These are phyloP conservation scores for Phaseolus coccineus DNA, from an alignment of 331 rosid species.

Conservation along the genomic window DNA sequence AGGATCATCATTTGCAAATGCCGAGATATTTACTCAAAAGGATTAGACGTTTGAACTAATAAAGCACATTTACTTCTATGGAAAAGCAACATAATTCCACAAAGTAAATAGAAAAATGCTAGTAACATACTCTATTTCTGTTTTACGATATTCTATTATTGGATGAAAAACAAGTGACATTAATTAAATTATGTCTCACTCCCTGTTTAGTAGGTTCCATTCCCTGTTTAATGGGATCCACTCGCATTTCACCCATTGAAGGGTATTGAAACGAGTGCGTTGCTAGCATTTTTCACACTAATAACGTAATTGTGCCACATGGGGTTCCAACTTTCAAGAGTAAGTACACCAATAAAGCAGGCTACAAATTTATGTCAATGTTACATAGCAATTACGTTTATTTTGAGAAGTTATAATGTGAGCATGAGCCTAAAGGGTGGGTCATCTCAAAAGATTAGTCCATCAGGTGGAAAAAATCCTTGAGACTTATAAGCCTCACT, in stretches of 20 bases:
- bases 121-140: background rate
- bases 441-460: background rate
- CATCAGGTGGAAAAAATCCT: no score
- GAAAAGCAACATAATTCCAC: conserved; percentile 6
- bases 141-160: background rate
- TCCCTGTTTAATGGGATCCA: background rate
- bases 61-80: background rate
- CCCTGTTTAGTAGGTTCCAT: background rate
- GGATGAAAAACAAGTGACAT: background rate
- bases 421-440: background rate
- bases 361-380: background rate
- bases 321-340: conserved; percentile 7
- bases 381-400: conserved; percentile 22
- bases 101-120: background rate
- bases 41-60: background rate
- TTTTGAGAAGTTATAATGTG: background rate
- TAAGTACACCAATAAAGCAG: conserved; percentile 12
- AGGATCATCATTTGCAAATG: conserved; percentile 34
- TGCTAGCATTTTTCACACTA: background rate
- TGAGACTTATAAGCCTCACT: no score
- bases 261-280: background rate
- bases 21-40: conserved; percentile 21
- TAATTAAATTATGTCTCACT: background rate
- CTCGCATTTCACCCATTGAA: background rate
- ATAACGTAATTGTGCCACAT: background rate